phyloP scores from a whole-genome alignment of 2,329 filamentous ascomycete genomes.

The Trichoderma sp. region DNA sequence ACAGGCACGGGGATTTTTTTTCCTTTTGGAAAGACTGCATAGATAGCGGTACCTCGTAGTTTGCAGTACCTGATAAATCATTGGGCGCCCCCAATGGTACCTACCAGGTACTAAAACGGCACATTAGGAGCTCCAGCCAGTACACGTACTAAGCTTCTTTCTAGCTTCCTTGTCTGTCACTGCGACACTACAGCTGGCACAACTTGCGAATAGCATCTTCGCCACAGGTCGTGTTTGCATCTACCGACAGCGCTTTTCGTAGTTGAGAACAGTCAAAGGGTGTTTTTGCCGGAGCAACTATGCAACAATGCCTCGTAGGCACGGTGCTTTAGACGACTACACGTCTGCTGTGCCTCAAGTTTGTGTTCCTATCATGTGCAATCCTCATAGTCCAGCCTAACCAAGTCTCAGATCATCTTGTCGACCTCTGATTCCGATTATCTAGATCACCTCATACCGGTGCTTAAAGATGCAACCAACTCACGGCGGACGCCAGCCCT shows the following conservation, averaged over 20 bases:
- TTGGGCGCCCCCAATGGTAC: neutral
- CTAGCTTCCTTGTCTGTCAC: slow-evolving; percentile 8
- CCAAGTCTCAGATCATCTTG: slow-evolving; percentile 71
- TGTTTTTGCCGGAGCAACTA: neutral
- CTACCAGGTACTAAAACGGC: neutral
- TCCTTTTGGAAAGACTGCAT: neutral
- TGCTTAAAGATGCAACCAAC: slow-evolving; percentile 83
- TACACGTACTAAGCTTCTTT: neutral
- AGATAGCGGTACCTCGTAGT: no score
- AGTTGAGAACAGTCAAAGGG: neutral
- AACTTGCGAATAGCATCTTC: neutral
- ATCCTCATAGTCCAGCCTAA: slow-evolving; percentile 19
- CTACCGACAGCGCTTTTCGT: neutral
- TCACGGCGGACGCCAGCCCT: slow-evolving; percentile 71
- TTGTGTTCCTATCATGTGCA: slow-evolving; percentile 23
- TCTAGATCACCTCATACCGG: slow-evolving; percentile 90
- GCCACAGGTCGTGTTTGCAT: neutral
- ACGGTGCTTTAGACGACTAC: slow-evolving; percentile 48
- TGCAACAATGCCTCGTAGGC: slow-evolving; percentile 43
- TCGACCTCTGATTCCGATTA: slow-evolving; percentile 91
- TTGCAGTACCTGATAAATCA: neutral
- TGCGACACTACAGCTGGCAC: neutral
- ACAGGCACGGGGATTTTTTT: neutral
- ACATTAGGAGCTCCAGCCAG: neutral
- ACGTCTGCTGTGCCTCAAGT: slow-evolving; percentile 48